A percentile compares a stretch with the other conserved stretches of the same genome.
phyloP scores from a whole-genome alignment of 2,329 filamentous ascomycete species.

The Calycina marina region DNA sequence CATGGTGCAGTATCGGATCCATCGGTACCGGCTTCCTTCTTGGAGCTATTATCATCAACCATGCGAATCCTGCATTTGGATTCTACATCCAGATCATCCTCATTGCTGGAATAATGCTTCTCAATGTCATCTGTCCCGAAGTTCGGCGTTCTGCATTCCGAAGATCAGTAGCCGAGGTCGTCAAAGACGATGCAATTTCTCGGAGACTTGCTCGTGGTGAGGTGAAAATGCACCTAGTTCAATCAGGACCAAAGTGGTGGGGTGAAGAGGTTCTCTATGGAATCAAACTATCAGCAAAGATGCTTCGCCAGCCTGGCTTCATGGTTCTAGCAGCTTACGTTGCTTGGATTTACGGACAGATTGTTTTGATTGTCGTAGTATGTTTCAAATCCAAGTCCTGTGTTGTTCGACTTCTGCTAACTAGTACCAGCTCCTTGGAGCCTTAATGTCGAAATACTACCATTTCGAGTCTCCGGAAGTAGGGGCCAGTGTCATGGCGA shows the following conservation, averaged over 20 bases:
- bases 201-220: constrained; percentile 54
- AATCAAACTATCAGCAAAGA: constrained; percentile 47
- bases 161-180: constrained; percentile 51
- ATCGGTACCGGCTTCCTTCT: constrained; percentile 58
- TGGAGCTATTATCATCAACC: constrained; percentile 54
- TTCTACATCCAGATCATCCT: constrained; percentile 62
- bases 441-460: constrained; percentile 57
- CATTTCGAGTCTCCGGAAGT: constrained; percentile 47
- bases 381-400: constrained; percentile 15
- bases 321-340: constrained; percentile 57
- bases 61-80: constrained; percentile 52
- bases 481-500: constrained; percentile 48
- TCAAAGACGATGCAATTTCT: constrained; percentile 35
- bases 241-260: constrained; percentile 63
- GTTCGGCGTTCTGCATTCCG: constrained; percentile 55
- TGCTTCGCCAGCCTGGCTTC: constrained; percentile 64
- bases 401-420: constrained; percentile 8
- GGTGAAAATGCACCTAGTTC: constrained; percentile 59
- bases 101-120: constrained; percentile 45
- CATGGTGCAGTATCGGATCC: constrained; percentile 62
- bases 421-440: constrained; percentile 41
- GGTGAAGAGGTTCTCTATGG: constrained; percentile 63
- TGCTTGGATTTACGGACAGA: constrained; percentile 65
- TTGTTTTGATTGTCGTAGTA: constrained; percentile 58
- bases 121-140: constrained; percentile 61